These are phyloP conservation scores for Rhizoclosmatium hyalinum DNA, from an alignment of 371 early-diverging fungal genomes.

Conservation along the genomic window DNA sequence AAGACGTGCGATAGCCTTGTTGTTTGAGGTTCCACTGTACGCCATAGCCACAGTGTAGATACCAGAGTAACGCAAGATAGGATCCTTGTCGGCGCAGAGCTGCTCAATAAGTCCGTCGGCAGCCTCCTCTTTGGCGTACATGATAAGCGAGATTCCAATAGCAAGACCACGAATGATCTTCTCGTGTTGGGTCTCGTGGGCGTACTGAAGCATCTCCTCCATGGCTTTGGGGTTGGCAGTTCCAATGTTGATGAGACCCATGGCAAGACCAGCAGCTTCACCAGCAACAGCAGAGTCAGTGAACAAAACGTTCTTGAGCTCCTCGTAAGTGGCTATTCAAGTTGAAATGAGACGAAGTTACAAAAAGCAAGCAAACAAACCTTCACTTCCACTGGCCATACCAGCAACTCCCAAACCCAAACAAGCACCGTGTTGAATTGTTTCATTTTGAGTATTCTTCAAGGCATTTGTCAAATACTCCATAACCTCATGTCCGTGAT, in stretches of 20 bases:
- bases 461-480: conserved; percentile 84
- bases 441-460: conserved; percentile 82
- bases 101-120: conserved; percentile 88
- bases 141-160: conserved; percentile 91
- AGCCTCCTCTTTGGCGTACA: conserved; percentile 94
- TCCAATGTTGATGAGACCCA: conserved; percentile 98
- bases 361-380: conserved; percentile 40
- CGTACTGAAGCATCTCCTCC: conserved; percentile 94
- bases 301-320: conserved; percentile 84
- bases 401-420: conserved; percentile 97
- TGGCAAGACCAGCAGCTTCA: conserved; percentile 97
- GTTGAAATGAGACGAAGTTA: background rate
- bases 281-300: conserved; percentile 96
- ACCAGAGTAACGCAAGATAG: conserved; percentile 94
- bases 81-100: conserved; percentile 89
- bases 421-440: conserved; percentile 97
- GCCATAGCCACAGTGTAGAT: conserved; percentile 97
- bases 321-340: conserved; percentile 70
- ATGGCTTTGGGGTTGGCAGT: conserved; percentile 81
- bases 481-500: conserved; percentile 79
- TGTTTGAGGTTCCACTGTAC: conserved; percentile 96
- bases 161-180: conserved; percentile 97
- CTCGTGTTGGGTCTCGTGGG: conserved; percentile 97
- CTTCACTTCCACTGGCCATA: conserved; percentile 91
- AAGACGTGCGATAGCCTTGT: conserved; percentile 90